phyloP scores from a whole-genome alignment of 495 filamentous ascomycete species.

The Penicillium riverlandense region DNA sequence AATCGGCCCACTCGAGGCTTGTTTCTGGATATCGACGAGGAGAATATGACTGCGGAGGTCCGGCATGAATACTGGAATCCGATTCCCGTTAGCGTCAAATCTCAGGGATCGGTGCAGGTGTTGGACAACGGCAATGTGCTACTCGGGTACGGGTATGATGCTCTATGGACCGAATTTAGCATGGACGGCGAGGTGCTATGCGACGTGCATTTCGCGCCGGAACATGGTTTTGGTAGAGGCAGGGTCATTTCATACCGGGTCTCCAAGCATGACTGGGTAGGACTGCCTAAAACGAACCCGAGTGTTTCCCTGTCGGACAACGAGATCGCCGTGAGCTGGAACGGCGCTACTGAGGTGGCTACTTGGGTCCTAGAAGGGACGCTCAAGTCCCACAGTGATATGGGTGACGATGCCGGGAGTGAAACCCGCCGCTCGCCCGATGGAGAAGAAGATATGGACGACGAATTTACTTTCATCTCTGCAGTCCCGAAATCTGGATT shows the following conservation, averaged over 20 bases:
- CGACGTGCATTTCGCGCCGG: conserved; percentile 26
- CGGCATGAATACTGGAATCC: conserved; percentile 28
- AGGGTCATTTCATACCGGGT: conserved; percentile 30
- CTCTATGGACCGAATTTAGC: conserved; percentile 42
- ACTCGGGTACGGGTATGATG: conserved; percentile 40
- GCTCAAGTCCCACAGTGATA: conserved; percentile 1
- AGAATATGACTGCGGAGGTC: conserved; percentile 27
- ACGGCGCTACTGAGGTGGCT: conserved; percentile 34
- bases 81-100: conserved; percentile 25
- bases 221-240: conserved; percentile 14
- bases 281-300: conserved; percentile 19
- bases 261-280: conserved; percentile 31
- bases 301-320: conserved; percentile 19
- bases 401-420: background rate
- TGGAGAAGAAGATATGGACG: background rate
- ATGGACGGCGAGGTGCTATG: conserved; percentile 21
- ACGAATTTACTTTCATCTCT: conserved; percentile 14
- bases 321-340: conserved; percentile 29
- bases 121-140: conserved; percentile 40
- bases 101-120: conserved; percentile 40
- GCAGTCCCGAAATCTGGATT: conserved; percentile 24
- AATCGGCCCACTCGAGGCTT: conserved; percentile 29
- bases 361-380: conserved; percentile 29
- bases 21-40: conserved; percentile 35
- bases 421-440: background rate